Evolutionary conservation across 225 moss, liverwort and hornwort genomes (phyloP).

Genomic region (Takakia lepidozioides): DNA sequence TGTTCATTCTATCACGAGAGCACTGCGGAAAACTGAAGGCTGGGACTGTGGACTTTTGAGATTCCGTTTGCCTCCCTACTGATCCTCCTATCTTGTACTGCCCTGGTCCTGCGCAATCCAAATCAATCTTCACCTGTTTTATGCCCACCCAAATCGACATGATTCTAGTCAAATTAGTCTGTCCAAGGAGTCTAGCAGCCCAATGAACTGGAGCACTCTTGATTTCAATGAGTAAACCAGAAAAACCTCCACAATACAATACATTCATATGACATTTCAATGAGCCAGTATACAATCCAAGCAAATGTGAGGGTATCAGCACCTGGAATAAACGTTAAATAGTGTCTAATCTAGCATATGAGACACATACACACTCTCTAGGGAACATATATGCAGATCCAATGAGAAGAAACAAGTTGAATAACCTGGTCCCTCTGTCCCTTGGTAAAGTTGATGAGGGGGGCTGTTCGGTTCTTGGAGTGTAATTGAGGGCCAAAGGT

Average conservation of each 20-base stretch:
- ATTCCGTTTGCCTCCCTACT: slow-evolving; percentile 84
- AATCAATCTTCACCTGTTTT: slow-evolving; percentile 56
- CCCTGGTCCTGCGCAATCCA: slow-evolving; percentile 77
- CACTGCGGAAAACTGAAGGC: slow-evolving; percentile 60
- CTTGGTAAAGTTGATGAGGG: slow-evolving; percentile 64
- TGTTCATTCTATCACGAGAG: slow-evolving; percentile 63
- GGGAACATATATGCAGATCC: neutral
- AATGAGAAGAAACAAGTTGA: neutral
- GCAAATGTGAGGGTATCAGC: too few species aligned
- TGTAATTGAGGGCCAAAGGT: slow-evolving; percentile 64
- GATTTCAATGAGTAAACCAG: too few species aligned
- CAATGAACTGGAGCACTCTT: too few species aligned
- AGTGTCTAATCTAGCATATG: too few species aligned
- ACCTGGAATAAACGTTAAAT: too few species aligned
- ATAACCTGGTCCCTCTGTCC: slow-evolving; percentile 60
- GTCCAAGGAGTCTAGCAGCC: too few species aligned
- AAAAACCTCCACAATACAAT: slow-evolving; percentile 24
- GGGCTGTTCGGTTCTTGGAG: slow-evolving; percentile 68
- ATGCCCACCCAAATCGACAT: too few species aligned
- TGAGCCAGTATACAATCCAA: neutral
- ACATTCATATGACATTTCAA: neutral
- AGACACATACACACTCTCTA: neutral
- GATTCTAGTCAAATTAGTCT: too few species aligned
- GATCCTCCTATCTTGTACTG: slow-evolving; percentile 71
- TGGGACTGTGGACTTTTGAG: slow-evolving; percentile 61